Percentiles rank a stretch among this genome's conserved stretches.
These are phyloP conservation scores for Themeda triandra DNA, from an alignment of 176 grass and related monocot species.

Conservation along the genomic window DNA sequence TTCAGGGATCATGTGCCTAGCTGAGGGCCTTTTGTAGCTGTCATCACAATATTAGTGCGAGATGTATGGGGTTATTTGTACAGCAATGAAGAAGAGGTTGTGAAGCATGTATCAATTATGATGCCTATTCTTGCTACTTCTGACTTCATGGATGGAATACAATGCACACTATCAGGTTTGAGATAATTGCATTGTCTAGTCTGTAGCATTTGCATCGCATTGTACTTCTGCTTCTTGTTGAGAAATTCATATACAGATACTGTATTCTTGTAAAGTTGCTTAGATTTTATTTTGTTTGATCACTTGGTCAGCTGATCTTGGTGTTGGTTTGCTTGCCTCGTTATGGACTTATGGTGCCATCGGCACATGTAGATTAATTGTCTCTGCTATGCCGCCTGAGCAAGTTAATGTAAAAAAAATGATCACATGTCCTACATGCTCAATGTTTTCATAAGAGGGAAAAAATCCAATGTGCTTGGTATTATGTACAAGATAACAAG, in stretches of 20 bases:
- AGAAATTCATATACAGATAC: not conserved
- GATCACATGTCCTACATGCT: too few species aligned
- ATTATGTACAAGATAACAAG: not conserved
- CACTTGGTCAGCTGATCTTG: not conserved
- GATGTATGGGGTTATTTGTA: constrained; percentile 81
- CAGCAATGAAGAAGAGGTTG: constrained; percentile 64
- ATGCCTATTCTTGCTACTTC: constrained; percentile 87
- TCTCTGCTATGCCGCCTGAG: not conserved
- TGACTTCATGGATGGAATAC: constrained; percentile 92
- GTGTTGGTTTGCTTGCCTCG: not conserved
- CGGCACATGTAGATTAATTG: not conserved
- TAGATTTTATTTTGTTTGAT: not conserved
- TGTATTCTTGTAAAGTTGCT: not conserved
- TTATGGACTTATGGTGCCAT: not conserved
- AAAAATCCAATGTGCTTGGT: not conserved
- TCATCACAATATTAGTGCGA: constrained; percentile 56
- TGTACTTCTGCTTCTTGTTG: not conserved
- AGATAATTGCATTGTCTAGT: not conserved
- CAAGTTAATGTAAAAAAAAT: not conserved
- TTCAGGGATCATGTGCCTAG: constrained; percentile 62
- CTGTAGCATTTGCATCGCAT: not conserved
- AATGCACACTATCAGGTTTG: constrained; percentile 92
- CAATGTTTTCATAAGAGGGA: not conserved
- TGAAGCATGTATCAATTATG: constrained; percentile 73
- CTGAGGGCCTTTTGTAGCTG: constrained; percentile 55